Base-by-base conservation (phyloP, 257 asterid species). In the Solanum dulcamara region DNA sequence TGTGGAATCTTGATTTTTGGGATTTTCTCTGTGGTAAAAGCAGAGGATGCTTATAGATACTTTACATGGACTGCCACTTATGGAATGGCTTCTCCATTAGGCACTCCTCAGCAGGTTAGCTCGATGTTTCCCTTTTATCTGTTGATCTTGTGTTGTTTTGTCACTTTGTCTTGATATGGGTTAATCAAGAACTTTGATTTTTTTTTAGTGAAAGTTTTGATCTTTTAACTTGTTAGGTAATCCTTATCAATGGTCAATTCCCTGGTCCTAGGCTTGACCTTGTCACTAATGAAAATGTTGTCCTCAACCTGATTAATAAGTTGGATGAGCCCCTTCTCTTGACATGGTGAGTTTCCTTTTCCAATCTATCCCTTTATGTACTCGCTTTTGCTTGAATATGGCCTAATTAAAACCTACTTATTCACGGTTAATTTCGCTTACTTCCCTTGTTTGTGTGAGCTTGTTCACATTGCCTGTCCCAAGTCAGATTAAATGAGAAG, bases 11-110 rank as follows among this genome's bases (percentile, higher is more conserved):
- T 91, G 62, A 83, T 87, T 12, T 50, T 91, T 81, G 88, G 89
- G 92, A 75, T 88, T 67, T 87, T 86, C 5, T 79, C 67, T 88
- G 48, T 67, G 17, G 95, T 90, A 81, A 90, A 85, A 87, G 93
- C 92, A 80, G 98, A 94, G 93, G 98, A 94, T 88, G 93, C 57
- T 88, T 94, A 94, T 92, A 93, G 84, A 85, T 93, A 87, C 79
- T 94, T 84, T 86, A 93, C 97, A 75, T 94, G 97, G 97, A 94
- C 93, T 62, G 91, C 93, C 68, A 91, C 97, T 82, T 94, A 94
- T 85, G 98, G 96, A 83, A 89, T 86, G 72, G 90, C 93, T 91
- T 90, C 93, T 11, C 96, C 95, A 12, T 94, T 93, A 77, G 97
- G 98, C 79, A 64, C 77, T 84, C 85, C 98, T 77, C 98, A 94